Evolutionary conservation across 2,329 filamentous ascomycete genomes (phyloP).

Genomic region (Ophiostoma sp.): DNA sequence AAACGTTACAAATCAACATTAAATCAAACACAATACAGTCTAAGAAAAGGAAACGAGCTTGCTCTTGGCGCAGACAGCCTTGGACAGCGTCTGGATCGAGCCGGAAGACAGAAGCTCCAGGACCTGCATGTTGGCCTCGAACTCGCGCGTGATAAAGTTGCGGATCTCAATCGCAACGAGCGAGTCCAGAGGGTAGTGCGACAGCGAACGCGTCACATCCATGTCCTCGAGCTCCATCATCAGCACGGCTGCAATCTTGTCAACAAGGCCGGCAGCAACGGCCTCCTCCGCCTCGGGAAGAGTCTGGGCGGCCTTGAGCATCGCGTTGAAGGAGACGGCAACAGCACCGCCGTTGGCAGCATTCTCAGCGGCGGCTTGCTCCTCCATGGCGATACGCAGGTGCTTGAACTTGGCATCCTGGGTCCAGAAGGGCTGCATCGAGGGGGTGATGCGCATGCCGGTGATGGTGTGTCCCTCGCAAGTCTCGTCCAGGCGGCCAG

Average conservation of each 20-base stretch:
- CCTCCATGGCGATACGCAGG: conserved; percentile 18
- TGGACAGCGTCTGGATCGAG: conserved; percentile 32
- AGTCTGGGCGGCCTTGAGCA: conserved; percentile 39
- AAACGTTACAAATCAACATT: background rate
- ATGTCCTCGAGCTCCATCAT: conserved; percentile 47
- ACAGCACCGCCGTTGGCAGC: background rate
- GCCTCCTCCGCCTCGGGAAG: conserved; percentile 42
- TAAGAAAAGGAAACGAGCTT: conserved; percentile 21
- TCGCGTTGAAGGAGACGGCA: conserved; percentile 27
- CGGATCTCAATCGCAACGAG: conserved; percentile 47
- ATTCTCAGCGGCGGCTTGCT: background rate
- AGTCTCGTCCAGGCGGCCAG: conserved; percentile 27
- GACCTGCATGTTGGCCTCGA: conserved; percentile 48
- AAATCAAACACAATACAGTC: background rate
- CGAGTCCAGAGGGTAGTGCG: conserved; percentile 44
- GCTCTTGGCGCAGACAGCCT: conserved; percentile 28
- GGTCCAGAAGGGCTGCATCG: conserved; percentile 18
- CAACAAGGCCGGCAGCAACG: conserved; percentile 42
- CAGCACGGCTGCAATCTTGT: conserved; percentile 46
- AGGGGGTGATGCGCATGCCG: conserved; percentile 15
- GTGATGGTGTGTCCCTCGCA: conserved; percentile 19
- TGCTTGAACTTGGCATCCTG: conserved; percentile 19
- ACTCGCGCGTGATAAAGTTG: conserved; percentile 47
- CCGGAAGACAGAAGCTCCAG: conserved; percentile 50
- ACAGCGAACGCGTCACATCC: conserved; percentile 41